Conservation (phyloP, 495 filamentous ascomycete genomes). For the Aspergillus bertholletiae region DNA sequence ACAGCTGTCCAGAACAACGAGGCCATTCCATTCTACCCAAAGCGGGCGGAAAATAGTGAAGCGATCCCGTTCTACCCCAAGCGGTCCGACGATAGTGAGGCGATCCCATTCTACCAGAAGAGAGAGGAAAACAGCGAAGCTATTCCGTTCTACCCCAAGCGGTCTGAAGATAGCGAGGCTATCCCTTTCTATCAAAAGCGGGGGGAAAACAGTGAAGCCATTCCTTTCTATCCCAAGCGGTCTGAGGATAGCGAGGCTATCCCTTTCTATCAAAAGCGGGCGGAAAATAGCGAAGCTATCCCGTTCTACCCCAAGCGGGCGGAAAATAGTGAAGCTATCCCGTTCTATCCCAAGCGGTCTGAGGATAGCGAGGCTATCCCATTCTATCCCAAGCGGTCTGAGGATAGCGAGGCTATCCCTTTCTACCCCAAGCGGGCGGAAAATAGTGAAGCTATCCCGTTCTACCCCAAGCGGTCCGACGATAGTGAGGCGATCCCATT, state of each 20-base stretch:
- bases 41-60: neutral
- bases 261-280: conserved; percentile 2
- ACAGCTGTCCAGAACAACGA: neutral
- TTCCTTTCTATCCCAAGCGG: neutral
- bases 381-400: neutral
- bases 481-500: neutral
- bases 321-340: neutral
- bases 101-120: conserved; percentile 1
- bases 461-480: neutral
- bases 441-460: neutral
- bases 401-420: neutral
- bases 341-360: neutral
- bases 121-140: neutral
- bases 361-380: conserved; percentile 1
- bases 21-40: neutral
- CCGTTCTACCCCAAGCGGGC: conserved; percentile 3
- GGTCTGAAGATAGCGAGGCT: neutral
- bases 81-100: neutral
- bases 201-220: neutral
- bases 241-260: neutral
- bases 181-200: conserved; percentile 1
- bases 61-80: neutral
- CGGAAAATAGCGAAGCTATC: neutral
- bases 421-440: neutral
- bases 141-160: conserved; percentile 3